Evolutionary conservation across 2,329 filamentous ascomycete genomes (phyloP).

Genomic region (Cryoendolithus antarcticus): DNA sequence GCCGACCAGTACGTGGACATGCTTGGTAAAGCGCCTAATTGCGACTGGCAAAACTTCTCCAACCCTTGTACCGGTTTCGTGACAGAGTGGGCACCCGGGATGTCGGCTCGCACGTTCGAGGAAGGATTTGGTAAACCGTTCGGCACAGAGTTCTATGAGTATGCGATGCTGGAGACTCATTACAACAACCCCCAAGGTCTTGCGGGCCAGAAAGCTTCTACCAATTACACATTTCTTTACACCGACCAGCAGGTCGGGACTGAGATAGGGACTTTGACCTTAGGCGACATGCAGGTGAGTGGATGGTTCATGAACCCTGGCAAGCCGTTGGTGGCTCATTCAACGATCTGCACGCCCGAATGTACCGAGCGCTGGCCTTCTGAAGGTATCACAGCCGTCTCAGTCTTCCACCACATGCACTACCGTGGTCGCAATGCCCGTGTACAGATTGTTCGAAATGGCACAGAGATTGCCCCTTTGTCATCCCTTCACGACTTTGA

Average conservation of each 20-base stretch:
- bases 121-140: conserved; percentile 11
- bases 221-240: conserved; percentile 8
- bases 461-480: conserved; percentile 8
- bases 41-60: conserved; percentile 8
- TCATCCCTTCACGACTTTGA: conserved; percentile 9
- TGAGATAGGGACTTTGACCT: conserved; percentile 10
- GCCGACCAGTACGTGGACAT: conserved; percentile 6
- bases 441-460: conserved; percentile 10
- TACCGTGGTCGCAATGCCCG: conserved; percentile 8
- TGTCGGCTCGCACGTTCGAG: conserved; percentile 11
- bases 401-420: conserved; percentile 12
- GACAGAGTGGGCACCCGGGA: conserved; percentile 11
- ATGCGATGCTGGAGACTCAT: conserved; percentile 11
- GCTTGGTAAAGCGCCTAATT: conserved; percentile 8
- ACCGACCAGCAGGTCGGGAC: conserved; percentile 8
- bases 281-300: conserved; percentile 8
- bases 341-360: conserved; percentile 11
- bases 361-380: conserved; percentile 9
- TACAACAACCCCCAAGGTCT: conserved; percentile 10
- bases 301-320: conserved; percentile 11
- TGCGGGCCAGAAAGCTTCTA: conserved; percentile 7
- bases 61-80: conserved; percentile 12
- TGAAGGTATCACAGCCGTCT: conserved; percentile 10
- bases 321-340: conserved; percentile 6
- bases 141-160: conserved; percentile 8